phyloP scores from a whole-genome alignment of 345 rosid species.

The Zanthoxylum bungeanum region DNA sequence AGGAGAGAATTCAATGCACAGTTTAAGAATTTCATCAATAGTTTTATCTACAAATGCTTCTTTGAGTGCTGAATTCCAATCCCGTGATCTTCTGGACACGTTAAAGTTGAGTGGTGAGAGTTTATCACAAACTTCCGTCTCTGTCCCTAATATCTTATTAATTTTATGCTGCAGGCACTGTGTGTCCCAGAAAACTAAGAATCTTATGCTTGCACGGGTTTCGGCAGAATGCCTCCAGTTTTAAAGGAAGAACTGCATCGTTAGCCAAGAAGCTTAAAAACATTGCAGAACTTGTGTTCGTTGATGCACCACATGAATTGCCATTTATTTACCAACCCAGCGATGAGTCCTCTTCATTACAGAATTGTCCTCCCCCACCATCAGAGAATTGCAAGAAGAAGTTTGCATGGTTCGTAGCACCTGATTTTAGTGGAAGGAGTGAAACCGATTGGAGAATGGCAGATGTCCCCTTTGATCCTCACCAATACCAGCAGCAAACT shows the following conservation, averaged over 20 bases:
- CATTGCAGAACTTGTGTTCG: conserved; percentile 68
- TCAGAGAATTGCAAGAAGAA: conserved; percentile 57
- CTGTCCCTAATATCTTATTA: conserved; percentile 2
- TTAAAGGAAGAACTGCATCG: conserved; percentile 92
- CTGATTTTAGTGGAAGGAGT: conserved; percentile 32
- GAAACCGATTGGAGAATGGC: conserved; percentile 58
- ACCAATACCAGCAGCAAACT: conserved; percentile 81
- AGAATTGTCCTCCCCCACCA: conserved; percentile 38
- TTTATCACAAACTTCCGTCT: not conserved
- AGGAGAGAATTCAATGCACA: not conserved
- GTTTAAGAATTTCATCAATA: not conserved
- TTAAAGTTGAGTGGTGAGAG: not conserved
- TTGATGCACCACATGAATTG: conserved; percentile 85
- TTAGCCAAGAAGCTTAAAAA: conserved; percentile 86
- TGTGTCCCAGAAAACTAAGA: conserved; percentile 55
- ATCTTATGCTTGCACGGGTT: conserved; percentile 95
- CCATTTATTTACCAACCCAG: conserved; percentile 64
- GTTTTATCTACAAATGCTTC: not conserved
- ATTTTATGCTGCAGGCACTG: conserved; percentile 29
- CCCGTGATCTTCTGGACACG: not conserved
- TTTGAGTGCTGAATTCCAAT: not conserved
- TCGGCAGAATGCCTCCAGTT: conserved; percentile 88
- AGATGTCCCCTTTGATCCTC: conserved; percentile 62
- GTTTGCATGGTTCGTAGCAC: conserved; percentile 83
- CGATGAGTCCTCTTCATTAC: conserved; percentile 23